A percentile compares a stretch with the other conserved stretches of the same genome.
Conservation (phyloP, 805 yeast genomes). For the Zygoascus bituminiphila region DNA sequence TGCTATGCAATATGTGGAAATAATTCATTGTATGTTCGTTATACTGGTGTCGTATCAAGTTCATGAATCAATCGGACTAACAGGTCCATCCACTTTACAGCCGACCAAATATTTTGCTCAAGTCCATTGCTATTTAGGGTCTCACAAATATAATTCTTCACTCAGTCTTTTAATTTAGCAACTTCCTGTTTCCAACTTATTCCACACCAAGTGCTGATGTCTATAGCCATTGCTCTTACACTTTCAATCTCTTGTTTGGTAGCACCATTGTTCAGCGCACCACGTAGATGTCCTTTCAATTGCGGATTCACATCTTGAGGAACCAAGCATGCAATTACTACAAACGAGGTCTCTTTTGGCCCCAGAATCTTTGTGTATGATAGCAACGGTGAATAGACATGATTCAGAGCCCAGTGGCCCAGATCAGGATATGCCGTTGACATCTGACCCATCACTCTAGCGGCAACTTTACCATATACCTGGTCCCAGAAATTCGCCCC, state of each 20-base stretch:
- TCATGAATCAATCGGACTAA: too few relatives aligned
- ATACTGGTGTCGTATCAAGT: too few relatives aligned
- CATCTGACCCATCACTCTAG: conserved; percentile 60
- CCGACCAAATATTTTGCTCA: too few relatives aligned
- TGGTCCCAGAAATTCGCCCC: conserved; percentile 66
- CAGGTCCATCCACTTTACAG: too few relatives aligned
- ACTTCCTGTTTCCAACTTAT: conserved; percentile 50
- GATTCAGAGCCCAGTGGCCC: conserved; percentile 61
- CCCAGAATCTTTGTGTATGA: conserved; percentile 56
- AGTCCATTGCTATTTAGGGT: too few relatives aligned
- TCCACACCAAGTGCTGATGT: conserved; percentile 68
- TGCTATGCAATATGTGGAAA: too few relatives aligned
- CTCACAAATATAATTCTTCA: too few relatives aligned
- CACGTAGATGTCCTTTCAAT: conserved; percentile 80
- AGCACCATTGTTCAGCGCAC: conserved; percentile 76
- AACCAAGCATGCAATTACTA: conserved; percentile 68
- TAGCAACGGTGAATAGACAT: conserved; percentile 71
- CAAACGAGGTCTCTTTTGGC: conserved; percentile 65
- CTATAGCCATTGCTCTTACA: conserved; percentile 53
- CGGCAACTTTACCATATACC: conserved; percentile 68
- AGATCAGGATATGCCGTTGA: conserved; percentile 75
- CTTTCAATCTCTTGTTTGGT: conserved; percentile 52
- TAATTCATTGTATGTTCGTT: too few relatives aligned
- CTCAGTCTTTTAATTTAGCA: conserved; percentile 43
- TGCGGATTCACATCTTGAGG: conserved; percentile 95